phyloP scores from a whole-genome alignment of 2,329 filamentous ascomycete species.

The Neonectria punicea region DNA sequence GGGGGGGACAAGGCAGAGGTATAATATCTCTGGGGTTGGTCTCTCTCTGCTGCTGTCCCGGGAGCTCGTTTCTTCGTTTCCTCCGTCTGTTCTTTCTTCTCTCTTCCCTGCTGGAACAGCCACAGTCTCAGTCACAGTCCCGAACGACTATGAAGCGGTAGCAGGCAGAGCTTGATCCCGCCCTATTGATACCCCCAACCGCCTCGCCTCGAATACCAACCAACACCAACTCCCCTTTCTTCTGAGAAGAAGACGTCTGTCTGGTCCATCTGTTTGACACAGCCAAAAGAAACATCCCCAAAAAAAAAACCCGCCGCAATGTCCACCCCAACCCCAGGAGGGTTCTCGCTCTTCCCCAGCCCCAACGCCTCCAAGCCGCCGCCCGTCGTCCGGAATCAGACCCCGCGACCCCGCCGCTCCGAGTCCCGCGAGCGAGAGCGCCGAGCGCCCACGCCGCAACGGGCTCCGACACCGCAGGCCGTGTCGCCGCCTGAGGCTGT shows the following conservation, averaged over 20 bases:
- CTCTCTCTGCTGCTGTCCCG: not conserved
- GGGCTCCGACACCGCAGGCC: slow-evolving; percentile 39
- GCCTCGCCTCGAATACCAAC: not conserved
- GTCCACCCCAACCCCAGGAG: slow-evolving; percentile 56
- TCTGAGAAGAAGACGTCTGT: slow-evolving; percentile 41
- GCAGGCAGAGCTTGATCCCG: slow-evolving; percentile 28
- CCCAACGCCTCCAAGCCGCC: slow-evolving; percentile 52
- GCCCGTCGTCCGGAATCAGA: slow-evolving; percentile 51
- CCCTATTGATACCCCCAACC: slow-evolving; percentile 30
- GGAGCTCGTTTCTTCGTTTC: not conserved
- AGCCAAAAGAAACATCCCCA: slow-evolving; percentile 13
- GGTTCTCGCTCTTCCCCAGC: slow-evolving; percentile 69
- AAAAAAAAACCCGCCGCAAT: slow-evolving; percentile 40
- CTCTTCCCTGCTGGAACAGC: slow-evolving; percentile 4
- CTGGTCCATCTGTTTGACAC: slow-evolving; percentile 34
- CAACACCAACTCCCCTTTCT: slow-evolving; percentile 28
- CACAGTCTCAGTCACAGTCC: no score
- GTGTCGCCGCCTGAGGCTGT: slow-evolving; percentile 28
- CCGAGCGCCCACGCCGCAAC: slow-evolving; percentile 50
- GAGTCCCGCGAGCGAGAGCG: slow-evolving; percentile 49
- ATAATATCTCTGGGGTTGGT: slow-evolving; percentile 15
- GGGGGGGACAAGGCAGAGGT: slow-evolving; percentile 1
- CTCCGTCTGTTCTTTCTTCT: not conserved
- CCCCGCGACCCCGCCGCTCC: slow-evolving; percentile 51
- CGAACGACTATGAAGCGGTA: slow-evolving; percentile 42